Conservation (phyloP, 2,329 filamentous ascomycete species). For the Microsporum audouinii region DNA sequence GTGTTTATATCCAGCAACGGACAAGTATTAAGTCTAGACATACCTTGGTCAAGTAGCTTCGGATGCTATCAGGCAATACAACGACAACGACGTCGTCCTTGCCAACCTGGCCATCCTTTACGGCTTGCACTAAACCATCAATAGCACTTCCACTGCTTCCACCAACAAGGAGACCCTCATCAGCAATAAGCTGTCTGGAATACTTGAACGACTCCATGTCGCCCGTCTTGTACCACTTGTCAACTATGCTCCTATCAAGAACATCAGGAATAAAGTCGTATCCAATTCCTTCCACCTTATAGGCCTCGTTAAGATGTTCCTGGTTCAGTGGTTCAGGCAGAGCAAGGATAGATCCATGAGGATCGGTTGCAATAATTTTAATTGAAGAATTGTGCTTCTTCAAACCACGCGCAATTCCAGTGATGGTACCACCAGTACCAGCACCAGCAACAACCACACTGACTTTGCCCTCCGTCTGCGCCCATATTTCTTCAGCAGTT, state of each 20-base stretch:
- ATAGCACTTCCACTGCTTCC: conserved; percentile 90
- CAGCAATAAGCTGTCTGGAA: conserved; percentile 78
- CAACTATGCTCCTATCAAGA: conserved; percentile 64
- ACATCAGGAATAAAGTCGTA: conserved; percentile 98
- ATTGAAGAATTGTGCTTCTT: conserved; percentile 75
- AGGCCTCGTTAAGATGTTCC: conserved; percentile 66
- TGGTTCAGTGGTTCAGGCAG: conserved; percentile 69
- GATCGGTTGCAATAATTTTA: conserved; percentile 86
- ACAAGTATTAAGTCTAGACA: background rate
- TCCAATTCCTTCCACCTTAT: conserved; percentile 97
- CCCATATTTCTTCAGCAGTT: conserved; percentile 93
- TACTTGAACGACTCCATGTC: conserved; percentile 84
- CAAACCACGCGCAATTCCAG: conserved; percentile 72
- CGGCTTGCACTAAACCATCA: conserved; percentile 64
- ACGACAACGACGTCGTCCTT: conserved; percentile 85
- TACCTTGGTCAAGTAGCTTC: conserved; percentile 87
- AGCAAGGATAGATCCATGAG: conserved; percentile 81
- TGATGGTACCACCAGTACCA: conserved; percentile 91
- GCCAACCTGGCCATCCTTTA: conserved; percentile 62
- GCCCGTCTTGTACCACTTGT: conserved; percentile 97
- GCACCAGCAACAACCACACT: conserved; percentile 80
- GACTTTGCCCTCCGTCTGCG: conserved; percentile 72
- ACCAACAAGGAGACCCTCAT: conserved; percentile 87
- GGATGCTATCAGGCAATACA: conserved; percentile 85
- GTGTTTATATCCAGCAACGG: background rate